Percentiles rank a stretch among this genome's conserved stretches.
phyloP scores from a whole-genome alignment of 306 rosid species.

The Casuarina equisetifolia region DNA sequence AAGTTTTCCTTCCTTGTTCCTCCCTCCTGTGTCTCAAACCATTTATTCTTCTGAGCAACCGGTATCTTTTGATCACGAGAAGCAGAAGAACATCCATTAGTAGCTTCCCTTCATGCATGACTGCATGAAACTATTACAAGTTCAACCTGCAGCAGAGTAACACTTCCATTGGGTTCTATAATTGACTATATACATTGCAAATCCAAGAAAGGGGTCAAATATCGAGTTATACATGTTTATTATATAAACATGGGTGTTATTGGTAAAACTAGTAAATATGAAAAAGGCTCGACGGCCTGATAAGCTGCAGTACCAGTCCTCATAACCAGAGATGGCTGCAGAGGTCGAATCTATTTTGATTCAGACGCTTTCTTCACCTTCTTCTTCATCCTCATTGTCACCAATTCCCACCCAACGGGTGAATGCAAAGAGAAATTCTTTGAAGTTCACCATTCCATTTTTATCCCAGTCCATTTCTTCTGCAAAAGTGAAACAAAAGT shows the following conservation, averaged over 20 bases:
- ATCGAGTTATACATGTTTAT: conserved; percentile 15
- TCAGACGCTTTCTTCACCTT: conserved; percentile 24
- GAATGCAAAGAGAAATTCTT: conserved; percentile 92
- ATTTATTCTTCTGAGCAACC: background rate
- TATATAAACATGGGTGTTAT: conserved; percentile 38
- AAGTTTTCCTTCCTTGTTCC: background rate
- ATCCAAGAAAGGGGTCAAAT: conserved; percentile 18
- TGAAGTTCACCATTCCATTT: conserved; percentile 97
- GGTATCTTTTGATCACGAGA: background rate
- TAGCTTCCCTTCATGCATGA: conserved; percentile 1
- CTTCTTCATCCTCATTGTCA: conserved; percentile 77
- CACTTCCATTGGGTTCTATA: conserved; percentile 26
- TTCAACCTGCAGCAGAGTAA: background rate
- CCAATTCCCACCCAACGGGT: conserved; percentile 96
- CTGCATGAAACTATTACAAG: background rate
- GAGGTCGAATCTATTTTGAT: conserved; percentile 4
- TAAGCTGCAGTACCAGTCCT: conserved; percentile 8
- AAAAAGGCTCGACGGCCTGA: conserved; percentile 19
- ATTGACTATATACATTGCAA: conserved; percentile 38
- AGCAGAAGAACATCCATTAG: background rate
- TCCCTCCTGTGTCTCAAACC: background rate
- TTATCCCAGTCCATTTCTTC: conserved; percentile 99
- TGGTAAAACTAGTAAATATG: conserved; percentile 27
- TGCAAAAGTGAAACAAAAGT: conserved; percentile 37
- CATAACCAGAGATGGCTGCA: background rate